These are phyloP conservation scores for Kwoniella dejecticola DNA, from an alignment of 768 basidiomycete genomes.

Conservation along the genomic window DNA sequence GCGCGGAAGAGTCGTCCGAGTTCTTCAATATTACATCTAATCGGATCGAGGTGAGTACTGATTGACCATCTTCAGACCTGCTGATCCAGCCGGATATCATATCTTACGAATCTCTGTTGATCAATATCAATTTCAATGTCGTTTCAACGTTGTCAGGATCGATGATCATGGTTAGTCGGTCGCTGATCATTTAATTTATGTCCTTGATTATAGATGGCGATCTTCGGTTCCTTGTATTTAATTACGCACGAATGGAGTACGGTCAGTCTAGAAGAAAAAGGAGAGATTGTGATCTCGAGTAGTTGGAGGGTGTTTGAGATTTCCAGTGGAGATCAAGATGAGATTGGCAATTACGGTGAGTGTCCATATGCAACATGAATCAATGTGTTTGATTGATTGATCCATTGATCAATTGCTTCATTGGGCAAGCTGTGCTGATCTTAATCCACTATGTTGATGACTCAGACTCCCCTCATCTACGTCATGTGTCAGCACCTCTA, in stretches of 20 bases:
- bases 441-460: no score
- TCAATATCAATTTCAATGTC: no score
- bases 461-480: conserved; percentile 50
- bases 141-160: no score
- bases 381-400: no score
- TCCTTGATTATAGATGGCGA: conserved; percentile 31
- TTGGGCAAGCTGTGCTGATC: no score
- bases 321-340: conserved; percentile 37
- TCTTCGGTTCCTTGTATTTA: conserved; percentile 39
- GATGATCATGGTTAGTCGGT: no score
- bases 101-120: no score
- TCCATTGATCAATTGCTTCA: no score
- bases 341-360: conserved; percentile 43
- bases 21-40: conserved; percentile 51
- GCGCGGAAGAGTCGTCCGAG: conserved; percentile 27
- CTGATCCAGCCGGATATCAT: no score
- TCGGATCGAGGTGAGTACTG: conserved; percentile 37
- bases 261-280: conserved; percentile 2
- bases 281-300: conserved; percentile 29
- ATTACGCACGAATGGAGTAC: conserved; percentile 35
- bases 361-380: no score
- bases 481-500: conserved; percentile 42
- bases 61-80: not conserved
- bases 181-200: not conserved
- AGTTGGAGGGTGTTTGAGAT: conserved; percentile 49